phyloP scores from a whole-genome alignment of 129 eudicot species.

The Lactuca sativa region DNA sequence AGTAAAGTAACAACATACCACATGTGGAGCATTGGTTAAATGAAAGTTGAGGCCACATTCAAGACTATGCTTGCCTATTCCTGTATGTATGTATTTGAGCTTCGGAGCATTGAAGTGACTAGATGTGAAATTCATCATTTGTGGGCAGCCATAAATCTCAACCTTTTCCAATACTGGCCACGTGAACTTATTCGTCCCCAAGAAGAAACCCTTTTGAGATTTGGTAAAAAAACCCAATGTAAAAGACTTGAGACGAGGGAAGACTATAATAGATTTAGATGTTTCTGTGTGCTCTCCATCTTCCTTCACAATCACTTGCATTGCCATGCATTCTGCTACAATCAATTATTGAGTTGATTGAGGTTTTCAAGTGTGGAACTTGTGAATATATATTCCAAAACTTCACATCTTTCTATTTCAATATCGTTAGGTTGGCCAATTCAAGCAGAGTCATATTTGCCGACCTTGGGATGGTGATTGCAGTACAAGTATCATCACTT shows the following conservation, averaged over 20 bases:
- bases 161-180: neutral
- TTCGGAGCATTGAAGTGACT: neutral
- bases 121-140: neutral
- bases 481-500: neutral
- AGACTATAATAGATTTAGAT: neutral
- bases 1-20: neutral
- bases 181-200: neutral
- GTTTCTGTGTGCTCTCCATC: neutral
- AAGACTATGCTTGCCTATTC: neutral
- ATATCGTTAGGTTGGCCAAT: neutral
- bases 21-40: neutral
- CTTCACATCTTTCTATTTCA: neutral
- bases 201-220: constrained; percentile 13
- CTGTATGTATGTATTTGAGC: neutral
- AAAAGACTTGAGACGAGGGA: constrained; percentile 11
- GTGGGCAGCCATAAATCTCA: neutral
- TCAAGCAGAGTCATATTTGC: neutral
- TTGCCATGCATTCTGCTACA: neutral
- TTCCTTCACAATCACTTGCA: neutral
- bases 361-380: neutral
- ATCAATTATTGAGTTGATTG: neutral
- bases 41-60: neutral
- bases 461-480: neutral
- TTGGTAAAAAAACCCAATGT: neutral
- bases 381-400: neutral